A percentile compares a stretch with the other conserved stretches of the same genome.
Conservation (phyloP, 73 alveolate species). For the Symbiodinium pilosum region DNA sequence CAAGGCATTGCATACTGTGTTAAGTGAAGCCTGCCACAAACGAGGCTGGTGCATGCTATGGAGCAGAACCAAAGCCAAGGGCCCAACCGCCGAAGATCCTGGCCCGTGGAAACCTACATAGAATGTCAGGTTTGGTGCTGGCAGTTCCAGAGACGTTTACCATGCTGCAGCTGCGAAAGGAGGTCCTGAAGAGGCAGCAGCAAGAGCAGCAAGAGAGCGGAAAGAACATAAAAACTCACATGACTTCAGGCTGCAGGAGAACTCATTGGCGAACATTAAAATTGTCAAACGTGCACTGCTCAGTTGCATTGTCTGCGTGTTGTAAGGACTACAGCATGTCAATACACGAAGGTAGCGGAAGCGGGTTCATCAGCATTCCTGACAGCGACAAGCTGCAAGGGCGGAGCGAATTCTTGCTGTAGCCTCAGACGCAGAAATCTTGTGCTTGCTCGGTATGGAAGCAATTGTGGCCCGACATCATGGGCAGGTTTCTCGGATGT, state of each 20-base stretch:
- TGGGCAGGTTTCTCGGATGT: constrained; percentile 39
- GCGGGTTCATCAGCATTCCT: constrained; percentile 13
- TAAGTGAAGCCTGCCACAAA: too few relatives aligned
- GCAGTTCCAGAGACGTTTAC: constrained; percentile 30
- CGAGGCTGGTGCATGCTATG: constrained; percentile 54
- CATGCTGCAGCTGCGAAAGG: constrained; percentile 46
- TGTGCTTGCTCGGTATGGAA: too few relatives aligned
- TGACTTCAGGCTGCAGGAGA: constrained; percentile 32
- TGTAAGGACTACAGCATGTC: background rate
- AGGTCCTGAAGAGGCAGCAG: constrained; percentile 37
- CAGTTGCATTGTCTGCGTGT: background rate
- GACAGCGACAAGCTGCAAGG: constrained; percentile 37
- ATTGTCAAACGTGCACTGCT: constrained; percentile 39
- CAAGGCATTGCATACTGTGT: too few relatives aligned
- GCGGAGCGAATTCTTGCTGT: constrained; percentile 8
- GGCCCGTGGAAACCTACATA: background rate
- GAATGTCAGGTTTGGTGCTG: background rate
- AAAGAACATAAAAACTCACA: too few relatives aligned
- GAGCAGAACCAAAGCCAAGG: background rate
- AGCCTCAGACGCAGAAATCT: background rate
- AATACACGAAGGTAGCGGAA: background rate
- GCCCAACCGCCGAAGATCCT: background rate
- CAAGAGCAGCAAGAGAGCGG: background rate
- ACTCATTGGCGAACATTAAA: background rate
- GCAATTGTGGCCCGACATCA: too few relatives aligned